Evolutionary conservation across 164 flowering plant genomes (phyloP).

Genomic region (Hamamelis virginiana): DNA sequence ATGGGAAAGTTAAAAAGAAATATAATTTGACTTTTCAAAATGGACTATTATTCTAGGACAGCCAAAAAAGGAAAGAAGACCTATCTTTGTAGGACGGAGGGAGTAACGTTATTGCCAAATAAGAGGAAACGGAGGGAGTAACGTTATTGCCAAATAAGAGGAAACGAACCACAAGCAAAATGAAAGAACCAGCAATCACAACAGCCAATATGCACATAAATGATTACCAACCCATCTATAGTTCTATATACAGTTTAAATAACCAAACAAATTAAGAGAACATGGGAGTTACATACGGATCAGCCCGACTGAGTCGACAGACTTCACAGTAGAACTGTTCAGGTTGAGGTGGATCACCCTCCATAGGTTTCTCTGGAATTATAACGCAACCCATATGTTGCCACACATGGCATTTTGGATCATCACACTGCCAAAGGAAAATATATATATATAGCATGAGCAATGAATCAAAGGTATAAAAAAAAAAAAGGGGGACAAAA

Average conservation of each 20-base stretch:
- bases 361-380: conserved; percentile 80
- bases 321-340: conserved; percentile 79
- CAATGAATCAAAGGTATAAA: conserved; percentile 1
- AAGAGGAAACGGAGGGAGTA: too few species aligned
- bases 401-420: conserved; percentile 72
- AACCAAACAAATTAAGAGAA: conserved; percentile 11
- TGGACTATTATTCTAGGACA: too few species aligned
- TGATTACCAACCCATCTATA: background rate
- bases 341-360: conserved; percentile 59
- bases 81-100: too few species aligned
- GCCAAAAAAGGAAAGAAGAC: too few species aligned
- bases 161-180: too few species aligned
- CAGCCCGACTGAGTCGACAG: conserved; percentile 88
- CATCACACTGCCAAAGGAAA: conserved; percentile 77
- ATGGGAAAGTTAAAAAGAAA: too few species aligned
- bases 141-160: too few species aligned
- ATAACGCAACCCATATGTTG: conserved; percentile 87
- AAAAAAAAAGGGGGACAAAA: background rate
- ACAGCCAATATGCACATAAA: background rate
- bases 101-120: too few species aligned
- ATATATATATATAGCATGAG: background rate
- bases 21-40: too few species aligned
- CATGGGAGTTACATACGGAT: conserved; percentile 72
- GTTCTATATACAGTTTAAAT: background rate
- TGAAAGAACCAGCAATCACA: too few species aligned